Conservation (phyloP, 2,329 filamentous ascomycete species). For the Cercospora sesami region DNA sequence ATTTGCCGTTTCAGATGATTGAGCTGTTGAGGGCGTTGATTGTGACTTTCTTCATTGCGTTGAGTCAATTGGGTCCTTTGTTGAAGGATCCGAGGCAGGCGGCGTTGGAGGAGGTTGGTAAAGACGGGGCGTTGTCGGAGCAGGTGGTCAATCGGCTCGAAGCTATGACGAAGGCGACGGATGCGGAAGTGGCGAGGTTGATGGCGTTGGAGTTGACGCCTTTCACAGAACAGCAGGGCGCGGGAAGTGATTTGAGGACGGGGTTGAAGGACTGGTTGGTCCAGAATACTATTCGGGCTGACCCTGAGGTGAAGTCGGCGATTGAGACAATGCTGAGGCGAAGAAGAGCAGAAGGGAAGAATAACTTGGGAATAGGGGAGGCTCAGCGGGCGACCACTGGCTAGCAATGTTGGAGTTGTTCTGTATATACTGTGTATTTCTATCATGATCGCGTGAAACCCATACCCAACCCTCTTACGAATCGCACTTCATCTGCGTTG, state of each 20-base stretch:
- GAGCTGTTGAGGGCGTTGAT: conserved; percentile 71
- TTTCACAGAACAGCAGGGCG: conserved; percentile 70
- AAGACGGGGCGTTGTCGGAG: conserved; percentile 43
- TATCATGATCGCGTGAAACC: conserved; percentile 19
- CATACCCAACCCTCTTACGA: conserved; percentile 67
- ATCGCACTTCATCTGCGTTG: conserved; percentile 77
- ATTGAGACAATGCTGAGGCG: conserved; percentile 66
- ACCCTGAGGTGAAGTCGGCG: conserved; percentile 79
- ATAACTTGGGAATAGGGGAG: background rate
- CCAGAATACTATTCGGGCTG: conserved; percentile 76
- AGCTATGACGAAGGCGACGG: conserved; percentile 58
- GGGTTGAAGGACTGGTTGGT: conserved; percentile 85
- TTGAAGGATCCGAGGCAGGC: conserved; percentile 44
- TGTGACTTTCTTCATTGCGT: conserved; percentile 78
- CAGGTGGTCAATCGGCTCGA: conserved; percentile 70
- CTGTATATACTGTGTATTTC: background rate
- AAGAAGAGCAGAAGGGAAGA: conserved; percentile 18
- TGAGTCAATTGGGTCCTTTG: conserved; percentile 75
- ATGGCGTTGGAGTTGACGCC: conserved; percentile 78
- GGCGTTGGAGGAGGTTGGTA: conserved; percentile 22
- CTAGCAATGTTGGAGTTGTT: background rate
- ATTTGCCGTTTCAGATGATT: conserved; percentile 83
- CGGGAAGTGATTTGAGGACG: conserved; percentile 62
- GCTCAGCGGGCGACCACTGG: background rate
- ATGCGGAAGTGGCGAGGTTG: conserved; percentile 68